A percentile compares a stretch with the other conserved stretches of the same genome.
phyloP scores from a whole-genome alignment of 345 rosid species.

The Crucihimalaya himalaica region DNA sequence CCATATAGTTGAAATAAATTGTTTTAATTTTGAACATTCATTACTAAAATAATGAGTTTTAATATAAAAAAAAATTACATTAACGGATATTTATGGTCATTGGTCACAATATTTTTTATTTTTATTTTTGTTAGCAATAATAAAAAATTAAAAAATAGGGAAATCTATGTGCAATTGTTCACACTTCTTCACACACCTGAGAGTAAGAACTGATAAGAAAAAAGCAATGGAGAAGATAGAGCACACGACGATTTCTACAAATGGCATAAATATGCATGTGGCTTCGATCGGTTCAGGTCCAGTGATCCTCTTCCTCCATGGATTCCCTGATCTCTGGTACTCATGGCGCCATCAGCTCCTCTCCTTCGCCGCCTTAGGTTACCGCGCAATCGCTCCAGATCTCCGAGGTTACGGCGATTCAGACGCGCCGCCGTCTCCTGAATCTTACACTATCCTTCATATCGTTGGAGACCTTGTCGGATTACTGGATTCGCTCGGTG shows the following conservation, averaged over 20 bases:
- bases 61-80: not conserved
- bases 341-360: constrained; percentile 81
- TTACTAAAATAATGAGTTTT: not conserved
- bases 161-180: too few species aligned
- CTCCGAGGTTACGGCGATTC: constrained; percentile 77
- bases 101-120: constrained; percentile 13
- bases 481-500: constrained; percentile 43
- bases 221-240: constrained; percentile 64
- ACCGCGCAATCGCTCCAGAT: constrained; percentile 73
- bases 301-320: constrained; percentile 63
- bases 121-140: not conserved
- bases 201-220: not conserved
- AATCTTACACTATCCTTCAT: constrained; percentile 53
- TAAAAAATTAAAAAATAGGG: too few species aligned
- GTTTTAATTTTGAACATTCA: constrained; percentile 9
- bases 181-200: too few species aligned
- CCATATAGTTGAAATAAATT: not conserved
- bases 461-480: constrained; percentile 62
- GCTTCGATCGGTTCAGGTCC: constrained; percentile 66
- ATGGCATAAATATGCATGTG: constrained; percentile 69
- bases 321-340: constrained; percentile 80
- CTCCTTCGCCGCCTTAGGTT: constrained; percentile 56
- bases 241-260: constrained; percentile 56
- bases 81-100: too few species aligned
- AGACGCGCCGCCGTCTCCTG: constrained; percentile 50